These are phyloP conservation scores for Jatropha curcas DNA, from an alignment of 345 rosid genomes.

Conservation along the genomic window DNA sequence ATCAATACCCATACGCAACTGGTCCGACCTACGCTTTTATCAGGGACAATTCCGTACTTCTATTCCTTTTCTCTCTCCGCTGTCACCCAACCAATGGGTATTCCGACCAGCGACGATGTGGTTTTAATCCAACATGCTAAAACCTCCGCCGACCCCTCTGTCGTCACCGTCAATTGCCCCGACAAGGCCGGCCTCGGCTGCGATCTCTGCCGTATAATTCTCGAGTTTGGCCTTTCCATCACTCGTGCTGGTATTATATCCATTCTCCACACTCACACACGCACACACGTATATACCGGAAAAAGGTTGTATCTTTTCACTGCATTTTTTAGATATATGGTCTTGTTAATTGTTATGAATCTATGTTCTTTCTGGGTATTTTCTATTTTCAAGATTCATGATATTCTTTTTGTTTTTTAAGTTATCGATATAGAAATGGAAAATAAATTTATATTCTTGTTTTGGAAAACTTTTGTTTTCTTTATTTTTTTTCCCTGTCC, in stretches of 20 bases:
- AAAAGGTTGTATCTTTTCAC: background rate
- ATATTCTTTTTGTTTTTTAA: background rate
- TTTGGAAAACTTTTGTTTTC: background rate
- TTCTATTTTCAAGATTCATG: background rate
- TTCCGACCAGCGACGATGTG: conserved; percentile 51
- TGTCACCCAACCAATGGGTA: conserved; percentile 40
- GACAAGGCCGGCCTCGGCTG: conserved; percentile 83
- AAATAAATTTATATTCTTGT: background rate
- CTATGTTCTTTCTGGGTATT: background rate
- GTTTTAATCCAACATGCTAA: conserved; percentile 49
- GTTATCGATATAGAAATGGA: background rate
- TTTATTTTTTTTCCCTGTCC: background rate
- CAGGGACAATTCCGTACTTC: background rate
- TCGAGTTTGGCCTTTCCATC: conserved; percentile 69
- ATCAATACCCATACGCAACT: background rate
- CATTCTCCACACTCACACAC: background rate
- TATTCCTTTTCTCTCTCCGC: background rate
- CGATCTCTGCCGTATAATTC: conserved; percentile 65
- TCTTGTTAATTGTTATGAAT: background rate
- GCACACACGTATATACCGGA: background rate
- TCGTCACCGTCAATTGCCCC: conserved; percentile 75
- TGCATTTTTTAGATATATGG: too few species aligned
- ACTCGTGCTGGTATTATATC: conserved; percentile 49
- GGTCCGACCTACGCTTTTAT: background rate
- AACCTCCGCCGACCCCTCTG: conserved; percentile 41